Base-by-base conservation (phyloP, 768 basidiomycete genomes). In the Boletus rubroflammeus region DNA sequence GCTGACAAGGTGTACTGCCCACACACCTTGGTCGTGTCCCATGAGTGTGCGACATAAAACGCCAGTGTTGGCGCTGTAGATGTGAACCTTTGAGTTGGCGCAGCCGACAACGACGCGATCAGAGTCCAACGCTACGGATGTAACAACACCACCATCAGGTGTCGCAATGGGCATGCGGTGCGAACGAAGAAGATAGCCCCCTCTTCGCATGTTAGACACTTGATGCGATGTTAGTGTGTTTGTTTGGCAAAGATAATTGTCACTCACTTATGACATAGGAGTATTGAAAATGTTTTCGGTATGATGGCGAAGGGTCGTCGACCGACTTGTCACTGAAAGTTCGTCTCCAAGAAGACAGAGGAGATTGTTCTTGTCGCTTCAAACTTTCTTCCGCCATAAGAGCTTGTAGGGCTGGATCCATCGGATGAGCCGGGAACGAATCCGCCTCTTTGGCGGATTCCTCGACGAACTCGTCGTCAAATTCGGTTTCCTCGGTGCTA, bases 21-120 rank as follows among this genome's bases (percentile, higher is more conserved):
- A 98, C 1, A 97, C 94, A n/a, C 95, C 95, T 21, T 79, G 73
- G 15, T 87, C 85, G 68, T 97, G 95, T 0, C 95, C 95, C 9
- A 82, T 76, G 2, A 98, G 81, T 0, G 90, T 90, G 48, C 88
- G 79, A 39, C 80, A 79, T 47, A 90, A 81, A 2, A 86, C 80
- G 0, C 95, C 95, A 0, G 88, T 88, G 38, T 72, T 75, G 1
- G 90, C 85, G 57, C 86, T 86, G 73, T 93, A 98, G 10, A 98
- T 77, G 62, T 93, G 88, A 43, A 98, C 87, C 57, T 85, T 84
- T 58, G 81, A 80, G 67, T 88, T 95, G 9, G 90, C 89, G 60
- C 97, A 86, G 1, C 92, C 94, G 19, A 94, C 86, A 42, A 96
- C 86, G 64, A 98, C 83, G 80, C 86, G 91, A 42, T 88, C 81